These are phyloP conservation scores for Skeletonema costatum DNA, from an alignment of 108 stramenopile species.

Conservation along the genomic window DNA sequence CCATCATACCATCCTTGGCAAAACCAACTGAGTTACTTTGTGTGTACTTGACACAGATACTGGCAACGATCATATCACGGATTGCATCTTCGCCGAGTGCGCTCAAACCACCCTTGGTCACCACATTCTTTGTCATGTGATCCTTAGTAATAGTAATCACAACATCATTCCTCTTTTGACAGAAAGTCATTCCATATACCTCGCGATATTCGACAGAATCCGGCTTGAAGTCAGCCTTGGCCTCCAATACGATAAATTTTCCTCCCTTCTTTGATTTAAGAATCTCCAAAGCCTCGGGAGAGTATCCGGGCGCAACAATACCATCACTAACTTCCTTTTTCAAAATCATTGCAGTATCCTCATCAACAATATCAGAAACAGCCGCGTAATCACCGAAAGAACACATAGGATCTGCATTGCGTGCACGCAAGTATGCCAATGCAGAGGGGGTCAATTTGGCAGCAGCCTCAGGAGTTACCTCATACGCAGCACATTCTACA, in stretches of 20 bases:
- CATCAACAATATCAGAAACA: slow-evolving; percentile 95
- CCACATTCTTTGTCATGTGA: slow-evolving; percentile 72
- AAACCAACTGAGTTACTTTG: slow-evolving; percentile 98
- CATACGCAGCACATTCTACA: slow-evolving; percentile 88
- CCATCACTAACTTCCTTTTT: slow-evolving; percentile 98
- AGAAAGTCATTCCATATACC: slow-evolving; percentile 96
- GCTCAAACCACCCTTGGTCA: slow-evolving; percentile 61
- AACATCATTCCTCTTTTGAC: slow-evolving; percentile 94
- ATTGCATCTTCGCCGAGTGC: slow-evolving; percentile 84
- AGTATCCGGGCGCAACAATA: slow-evolving; percentile 99
- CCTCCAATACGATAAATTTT: slow-evolving; percentile 96
- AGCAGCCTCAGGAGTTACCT: slow-evolving; percentile 72
- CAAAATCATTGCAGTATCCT: slow-evolving; percentile 92
- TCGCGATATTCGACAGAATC: slow-evolving; percentile 96
- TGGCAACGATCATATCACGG: slow-evolving; percentile 96
- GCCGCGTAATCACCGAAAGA: slow-evolving; percentile 99
- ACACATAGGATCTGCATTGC: slow-evolving; percentile 99
- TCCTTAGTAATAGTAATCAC: slow-evolving; percentile 76
- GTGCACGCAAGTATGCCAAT: slow-evolving; percentile 96
- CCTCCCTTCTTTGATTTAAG: slow-evolving; percentile 97
- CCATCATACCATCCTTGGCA: slow-evolving; percentile 98
- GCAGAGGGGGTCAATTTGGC: slow-evolving; percentile 88
- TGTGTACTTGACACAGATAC: slow-evolving; percentile 98
- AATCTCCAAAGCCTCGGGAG: slow-evolving; percentile 94
- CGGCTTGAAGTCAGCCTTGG: slow-evolving; percentile 79